Conservation (phyloP, 306 rosid genomes). For the Malus asiatica region DNA sequence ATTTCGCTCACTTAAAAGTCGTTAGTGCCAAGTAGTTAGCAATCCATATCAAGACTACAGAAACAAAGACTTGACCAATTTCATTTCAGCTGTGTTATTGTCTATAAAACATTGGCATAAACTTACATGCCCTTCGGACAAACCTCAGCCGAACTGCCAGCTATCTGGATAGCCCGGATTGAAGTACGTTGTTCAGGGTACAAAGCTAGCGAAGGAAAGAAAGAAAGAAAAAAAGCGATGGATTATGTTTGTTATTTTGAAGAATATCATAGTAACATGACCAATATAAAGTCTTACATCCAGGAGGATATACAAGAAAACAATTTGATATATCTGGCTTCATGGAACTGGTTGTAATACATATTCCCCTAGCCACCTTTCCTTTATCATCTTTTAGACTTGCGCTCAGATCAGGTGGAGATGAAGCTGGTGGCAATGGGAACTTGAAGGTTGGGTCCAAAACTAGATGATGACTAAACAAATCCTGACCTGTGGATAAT, state of each 20-base stretch:
- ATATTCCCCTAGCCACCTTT: conserved; percentile 87
- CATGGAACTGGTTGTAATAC: conserved; percentile 61
- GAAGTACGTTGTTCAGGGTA: conserved; percentile 65
- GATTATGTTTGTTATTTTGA: not conserved
- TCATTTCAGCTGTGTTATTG: too few relatives aligned
- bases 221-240: conserved; percentile 2
- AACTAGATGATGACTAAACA: conserved; percentile 64
- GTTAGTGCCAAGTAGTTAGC: not conserved
- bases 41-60: not conserved
- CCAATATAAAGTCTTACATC: conserved; percentile 46
- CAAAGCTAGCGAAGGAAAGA: conserved; percentile 40
- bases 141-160: conserved; percentile 37
- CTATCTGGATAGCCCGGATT: conserved; percentile 73
- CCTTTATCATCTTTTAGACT: conserved; percentile 39
- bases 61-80: not conserved
- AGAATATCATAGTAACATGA: conserved; percentile 9
- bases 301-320: conserved; percentile 75
- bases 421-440: conserved; percentile 30
- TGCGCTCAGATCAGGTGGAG: conserved; percentile 29
- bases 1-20: not conserved
- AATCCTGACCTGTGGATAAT: conserved; percentile 77
- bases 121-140: conserved; percentile 85
- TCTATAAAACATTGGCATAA: not conserved
- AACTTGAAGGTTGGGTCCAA: conserved; percentile 62
- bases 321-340: conserved; percentile 52